Percentiles rank a stretch among this genome's conserved stretches.
phyloP scores from a whole-genome alignment of 208 protist species.

The Wallacemonas sp. region DNA sequence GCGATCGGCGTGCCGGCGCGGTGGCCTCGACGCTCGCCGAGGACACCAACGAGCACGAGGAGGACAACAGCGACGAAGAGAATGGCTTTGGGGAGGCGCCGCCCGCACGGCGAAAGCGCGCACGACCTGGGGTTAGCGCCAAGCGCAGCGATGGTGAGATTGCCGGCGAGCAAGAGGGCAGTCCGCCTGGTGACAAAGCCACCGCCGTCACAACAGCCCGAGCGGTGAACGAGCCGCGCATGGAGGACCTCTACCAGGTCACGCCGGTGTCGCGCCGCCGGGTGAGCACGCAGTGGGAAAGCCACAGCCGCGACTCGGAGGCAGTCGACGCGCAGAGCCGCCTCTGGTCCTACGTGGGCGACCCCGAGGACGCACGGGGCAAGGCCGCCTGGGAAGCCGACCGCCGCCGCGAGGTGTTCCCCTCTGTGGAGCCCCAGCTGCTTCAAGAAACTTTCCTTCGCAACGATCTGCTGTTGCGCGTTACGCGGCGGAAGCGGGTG shows the following conservation, averaged over 20 bases:
- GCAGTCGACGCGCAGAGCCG: neutral
- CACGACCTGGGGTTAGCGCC: no score
- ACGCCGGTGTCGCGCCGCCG: neutral
- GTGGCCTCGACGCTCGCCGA: no score
- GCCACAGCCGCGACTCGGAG: neutral
- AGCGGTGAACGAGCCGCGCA: neutral
- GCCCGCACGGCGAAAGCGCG: no score
- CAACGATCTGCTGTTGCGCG: conserved; percentile 71
- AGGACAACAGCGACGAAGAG: neutral
- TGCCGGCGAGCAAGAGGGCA: no score
- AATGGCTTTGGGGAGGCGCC: no score
- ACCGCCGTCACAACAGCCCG: neutral
- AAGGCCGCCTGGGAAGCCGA: conserved; percentile 1
- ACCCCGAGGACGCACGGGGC: neutral
- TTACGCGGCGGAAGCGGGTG: conserved; percentile 37
- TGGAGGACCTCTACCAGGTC: neutral
- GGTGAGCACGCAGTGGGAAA: conserved; percentile 6
- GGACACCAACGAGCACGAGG: neutral
- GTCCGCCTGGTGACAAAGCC: no score
- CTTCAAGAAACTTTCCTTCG: conserved; percentile 64
- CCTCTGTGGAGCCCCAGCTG: conserved; percentile 68
- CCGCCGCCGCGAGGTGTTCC: conserved; percentile 53
- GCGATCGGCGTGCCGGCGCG: conserved; percentile 22
- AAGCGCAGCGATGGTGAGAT: no score
- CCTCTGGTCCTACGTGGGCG: conserved; percentile 5